A percentile compares a stretch with the other conserved stretches of the same genome.
These are phyloP conservation scores for Pleurotus ostreatus DNA, from an alignment of 768 basidiomycete species.

Conservation along the genomic window DNA sequence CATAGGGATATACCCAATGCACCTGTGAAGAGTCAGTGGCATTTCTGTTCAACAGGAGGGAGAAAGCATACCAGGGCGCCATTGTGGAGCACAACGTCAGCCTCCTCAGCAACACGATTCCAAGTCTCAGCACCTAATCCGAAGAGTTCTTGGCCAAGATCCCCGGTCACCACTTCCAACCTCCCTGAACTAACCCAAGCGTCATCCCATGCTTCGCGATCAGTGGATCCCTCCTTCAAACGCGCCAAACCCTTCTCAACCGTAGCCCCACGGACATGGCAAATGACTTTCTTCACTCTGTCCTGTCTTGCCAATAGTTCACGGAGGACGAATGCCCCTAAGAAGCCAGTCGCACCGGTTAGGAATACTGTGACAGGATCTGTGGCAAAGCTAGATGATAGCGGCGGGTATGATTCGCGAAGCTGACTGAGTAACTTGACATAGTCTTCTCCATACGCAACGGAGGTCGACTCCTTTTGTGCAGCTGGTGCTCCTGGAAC, in stretches of 20 bases:
- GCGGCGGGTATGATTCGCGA: conserved; percentile 54
- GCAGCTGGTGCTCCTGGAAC: conserved; percentile 1
- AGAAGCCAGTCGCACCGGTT: conserved; percentile 95
- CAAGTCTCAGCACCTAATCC: conserved; percentile 66
- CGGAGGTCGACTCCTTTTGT: conserved; percentile 22
- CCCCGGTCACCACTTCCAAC: conserved; percentile 81
- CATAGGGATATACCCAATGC: conserved; percentile 99
- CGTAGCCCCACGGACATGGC: conserved; percentile 78
- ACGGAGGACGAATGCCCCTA: conserved; percentile 87
- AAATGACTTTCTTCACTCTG: conserved; percentile 82
- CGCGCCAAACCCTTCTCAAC: conserved; percentile 61
- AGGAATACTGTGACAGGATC: conserved; percentile 79
- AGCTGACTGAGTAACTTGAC: conserved; percentile 57
- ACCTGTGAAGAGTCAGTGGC: conserved; percentile 47
- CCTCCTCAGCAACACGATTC: conserved; percentile 62
- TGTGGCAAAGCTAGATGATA: conserved; percentile 50
- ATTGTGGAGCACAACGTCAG: conserved; percentile 88
- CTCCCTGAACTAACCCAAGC: conserved; percentile 65
- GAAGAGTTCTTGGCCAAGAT: conserved; percentile 71
- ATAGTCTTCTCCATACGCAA: conserved; percentile 80
- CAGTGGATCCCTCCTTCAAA: conserved; percentile 65
- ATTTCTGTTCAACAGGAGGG: background rate
- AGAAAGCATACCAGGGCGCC: conserved; percentile 81
- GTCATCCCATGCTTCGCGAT: conserved; percentile 88
- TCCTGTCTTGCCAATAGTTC: conserved; percentile 65